Evolutionary conservation across 2,329 filamentous ascomycete genomes (phyloP).

Genomic region (Cyphellophora europaea): DNA sequence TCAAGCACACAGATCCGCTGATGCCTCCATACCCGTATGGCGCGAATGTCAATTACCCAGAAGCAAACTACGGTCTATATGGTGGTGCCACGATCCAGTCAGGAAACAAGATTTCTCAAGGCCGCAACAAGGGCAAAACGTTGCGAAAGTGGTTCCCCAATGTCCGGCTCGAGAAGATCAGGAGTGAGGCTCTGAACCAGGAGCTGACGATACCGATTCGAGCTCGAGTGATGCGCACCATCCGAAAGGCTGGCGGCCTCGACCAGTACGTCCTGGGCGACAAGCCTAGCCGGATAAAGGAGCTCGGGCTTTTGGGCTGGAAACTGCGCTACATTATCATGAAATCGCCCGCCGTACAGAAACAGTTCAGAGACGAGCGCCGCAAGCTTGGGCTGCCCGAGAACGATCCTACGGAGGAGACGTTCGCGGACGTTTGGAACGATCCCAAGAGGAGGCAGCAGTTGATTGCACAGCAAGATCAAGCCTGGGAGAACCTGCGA

Average conservation of each 20-base stretch:
- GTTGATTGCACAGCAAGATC: slow-evolving; percentile 28
- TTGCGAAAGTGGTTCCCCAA: slow-evolving; percentile 41
- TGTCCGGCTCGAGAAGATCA: slow-evolving; percentile 37
- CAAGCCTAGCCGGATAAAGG: slow-evolving; percentile 68
- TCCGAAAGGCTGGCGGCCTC: slow-evolving; percentile 78
- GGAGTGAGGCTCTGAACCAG: slow-evolving; percentile 32
- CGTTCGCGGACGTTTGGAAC: slow-evolving; percentile 31
- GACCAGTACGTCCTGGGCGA: slow-evolving; percentile 84
- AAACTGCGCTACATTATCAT: slow-evolving; percentile 80
- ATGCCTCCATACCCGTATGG: slow-evolving; percentile 40
- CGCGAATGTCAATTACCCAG: slow-evolving; percentile 32
- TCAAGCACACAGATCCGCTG: slow-evolving; percentile 15
- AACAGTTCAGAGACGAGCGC: slow-evolving; percentile 57
- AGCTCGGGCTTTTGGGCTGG: slow-evolving; percentile 87
- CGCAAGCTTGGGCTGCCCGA: slow-evolving; percentile 54
- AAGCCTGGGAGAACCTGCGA: slow-evolving; percentile 20
- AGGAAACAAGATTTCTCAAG: slow-evolving; percentile 42
- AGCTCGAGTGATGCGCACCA: slow-evolving; percentile 39
- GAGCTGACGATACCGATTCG: slow-evolving; percentile 37
- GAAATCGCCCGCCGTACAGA: slow-evolving; percentile 61
- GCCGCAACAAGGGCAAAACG: slow-evolving; percentile 39
- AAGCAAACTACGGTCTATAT: slow-evolving; percentile 39
- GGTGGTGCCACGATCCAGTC: slow-evolving; percentile 36
- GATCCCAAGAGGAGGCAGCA: slow-evolving; percentile 33
- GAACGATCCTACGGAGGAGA: slow-evolving; percentile 24